Percentiles rank a stretch among this genome's conserved stretches.
phyloP scores from a whole-genome alignment of 371 early-diverging fungal species.

The Lichtheimia hyalospora region DNA sequence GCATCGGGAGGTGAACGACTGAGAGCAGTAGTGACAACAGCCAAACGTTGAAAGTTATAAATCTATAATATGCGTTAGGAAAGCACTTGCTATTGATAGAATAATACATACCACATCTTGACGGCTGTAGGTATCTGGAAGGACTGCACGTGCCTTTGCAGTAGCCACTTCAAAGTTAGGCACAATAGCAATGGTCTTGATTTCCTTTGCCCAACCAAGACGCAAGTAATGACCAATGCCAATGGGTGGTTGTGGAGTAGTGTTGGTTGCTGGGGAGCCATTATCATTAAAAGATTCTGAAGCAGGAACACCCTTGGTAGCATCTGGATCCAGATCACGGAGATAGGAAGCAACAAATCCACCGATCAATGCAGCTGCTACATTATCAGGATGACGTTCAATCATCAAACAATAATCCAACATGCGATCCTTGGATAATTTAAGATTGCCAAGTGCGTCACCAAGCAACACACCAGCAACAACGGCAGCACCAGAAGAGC shows the following conservation, averaged over 20 bases:
- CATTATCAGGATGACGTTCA: conserved; percentile 97
- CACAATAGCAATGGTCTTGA: conserved; percentile 84
- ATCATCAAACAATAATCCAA: conserved; percentile 87
- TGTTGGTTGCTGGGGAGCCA: conserved; percentile 17
- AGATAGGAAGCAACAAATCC: conserved; percentile 90
- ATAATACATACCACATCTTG: conserved; percentile 74
- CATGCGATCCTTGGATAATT: conserved; percentile 68
- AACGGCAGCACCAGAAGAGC: conserved; percentile 95
- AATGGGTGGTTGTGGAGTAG: conserved; percentile 54
- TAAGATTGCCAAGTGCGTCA: conserved; percentile 69
- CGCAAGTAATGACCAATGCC: conserved; percentile 71
- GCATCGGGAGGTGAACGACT: conserved; percentile 66
- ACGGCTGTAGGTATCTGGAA: conserved; percentile 77
- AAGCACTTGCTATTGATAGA: too few species aligned
- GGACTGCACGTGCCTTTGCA: conserved; percentile 83
- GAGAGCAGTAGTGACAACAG: conserved; percentile 84
- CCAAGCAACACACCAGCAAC: conserved; percentile 92
- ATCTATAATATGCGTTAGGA: conserved; percentile 61
- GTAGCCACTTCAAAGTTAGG: conserved; percentile 93
- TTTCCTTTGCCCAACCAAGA: conserved; percentile 65
- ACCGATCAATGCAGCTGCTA: conserved; percentile 90
- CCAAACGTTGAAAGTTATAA: conserved; percentile 91
- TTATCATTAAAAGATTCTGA: conserved; percentile 57
- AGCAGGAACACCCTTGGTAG: conserved; percentile 53
- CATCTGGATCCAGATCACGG: conserved; percentile 56